phyloP scores from a whole-genome alignment of 441 rosid species.

The Euphorbia schlechtendalii region DNA sequence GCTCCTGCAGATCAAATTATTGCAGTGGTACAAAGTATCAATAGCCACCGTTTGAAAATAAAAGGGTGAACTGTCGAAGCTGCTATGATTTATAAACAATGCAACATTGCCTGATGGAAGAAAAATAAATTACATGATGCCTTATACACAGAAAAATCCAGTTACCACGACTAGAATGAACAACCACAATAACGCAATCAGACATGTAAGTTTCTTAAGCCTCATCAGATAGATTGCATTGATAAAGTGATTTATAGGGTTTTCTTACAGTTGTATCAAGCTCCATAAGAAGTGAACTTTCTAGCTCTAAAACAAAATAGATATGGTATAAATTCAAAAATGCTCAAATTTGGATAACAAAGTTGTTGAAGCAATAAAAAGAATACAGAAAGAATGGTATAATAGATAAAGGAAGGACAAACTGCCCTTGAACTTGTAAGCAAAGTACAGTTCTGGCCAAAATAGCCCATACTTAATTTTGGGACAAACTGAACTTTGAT shows the following conservation, averaged over 20 bases:
- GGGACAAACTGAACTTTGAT: not conserved
- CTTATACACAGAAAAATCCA: not conserved
- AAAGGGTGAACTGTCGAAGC: not conserved
- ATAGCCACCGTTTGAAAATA: slow-evolving; percentile 2
- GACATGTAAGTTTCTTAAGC: not conserved
- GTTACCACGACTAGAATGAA: not conserved
- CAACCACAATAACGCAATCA: not conserved
- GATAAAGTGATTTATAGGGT: not conserved
- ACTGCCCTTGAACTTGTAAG: not conserved
- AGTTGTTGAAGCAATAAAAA: not conserved
- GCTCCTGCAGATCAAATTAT: slow-evolving; percentile 54
- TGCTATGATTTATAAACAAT: slow-evolving; percentile 3
- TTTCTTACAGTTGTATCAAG: not conserved
- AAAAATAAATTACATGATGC: not conserved
- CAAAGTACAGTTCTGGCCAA: not conserved
- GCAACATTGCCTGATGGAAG: not conserved
- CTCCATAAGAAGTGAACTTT: not conserved
- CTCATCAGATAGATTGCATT: not conserved
- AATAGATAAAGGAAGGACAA: not conserved
- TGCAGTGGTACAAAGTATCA: slow-evolving; percentile 18
- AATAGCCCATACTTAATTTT: not conserved
- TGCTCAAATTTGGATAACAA: not conserved
- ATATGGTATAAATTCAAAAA: slow-evolving; percentile 1
- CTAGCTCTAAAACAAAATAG: not conserved
- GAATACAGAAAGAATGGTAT: not conserved